Percentiles rank a stretch among this genome's conserved stretches.
Evolutionary conservation across 495 filamentous ascomycete genomes (phyloP).

Genomic region (Amniculicola lignicola): DNA sequence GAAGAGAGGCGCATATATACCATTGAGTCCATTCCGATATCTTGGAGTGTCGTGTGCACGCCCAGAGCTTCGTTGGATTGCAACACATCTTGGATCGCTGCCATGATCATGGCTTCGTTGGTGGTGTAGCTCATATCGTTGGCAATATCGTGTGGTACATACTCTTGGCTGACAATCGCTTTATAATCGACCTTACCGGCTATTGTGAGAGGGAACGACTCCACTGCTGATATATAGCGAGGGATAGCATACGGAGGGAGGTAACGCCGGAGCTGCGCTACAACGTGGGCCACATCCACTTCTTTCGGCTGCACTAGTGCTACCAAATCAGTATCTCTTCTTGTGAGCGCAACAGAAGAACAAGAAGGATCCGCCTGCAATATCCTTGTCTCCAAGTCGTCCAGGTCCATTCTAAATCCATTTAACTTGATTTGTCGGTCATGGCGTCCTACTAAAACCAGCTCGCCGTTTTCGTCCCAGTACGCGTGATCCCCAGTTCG

Average conservation of each 20-base stretch:
- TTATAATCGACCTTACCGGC: constrained; percentile 39
- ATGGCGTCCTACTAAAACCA: constrained; percentile 36
- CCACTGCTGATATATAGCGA: constrained; percentile 23
- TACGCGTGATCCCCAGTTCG: constrained; percentile 40
- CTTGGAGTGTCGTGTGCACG: constrained; percentile 27
- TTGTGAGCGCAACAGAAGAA: constrained; percentile 3
- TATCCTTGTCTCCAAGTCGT: constrained; percentile 36
- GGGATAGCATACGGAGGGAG: constrained; percentile 36
- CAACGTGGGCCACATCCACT: constrained; percentile 13
- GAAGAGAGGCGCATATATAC: constrained; percentile 24
- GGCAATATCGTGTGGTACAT: not conserved
- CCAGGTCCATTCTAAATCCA: constrained; percentile 42
- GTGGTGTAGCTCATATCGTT: too few species aligned
- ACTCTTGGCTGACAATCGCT: constrained; percentile 8
- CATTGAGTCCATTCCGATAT: constrained; percentile 35
- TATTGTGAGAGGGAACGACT: constrained; percentile 35
- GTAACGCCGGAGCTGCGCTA: not conserved
- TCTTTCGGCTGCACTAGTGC: constrained; percentile 33
- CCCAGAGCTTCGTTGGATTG: not conserved
- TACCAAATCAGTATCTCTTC: constrained; percentile 31
- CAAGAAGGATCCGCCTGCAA: not conserved
- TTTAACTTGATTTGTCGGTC: constrained; percentile 43
- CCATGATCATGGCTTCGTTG: too few species aligned
- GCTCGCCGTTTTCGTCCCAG: constrained; percentile 34
- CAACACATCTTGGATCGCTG: constrained; percentile 5